Conservation (phyloP, 2,329 filamentous ascomycete species). For the Diaporthe nobilis region DNA sequence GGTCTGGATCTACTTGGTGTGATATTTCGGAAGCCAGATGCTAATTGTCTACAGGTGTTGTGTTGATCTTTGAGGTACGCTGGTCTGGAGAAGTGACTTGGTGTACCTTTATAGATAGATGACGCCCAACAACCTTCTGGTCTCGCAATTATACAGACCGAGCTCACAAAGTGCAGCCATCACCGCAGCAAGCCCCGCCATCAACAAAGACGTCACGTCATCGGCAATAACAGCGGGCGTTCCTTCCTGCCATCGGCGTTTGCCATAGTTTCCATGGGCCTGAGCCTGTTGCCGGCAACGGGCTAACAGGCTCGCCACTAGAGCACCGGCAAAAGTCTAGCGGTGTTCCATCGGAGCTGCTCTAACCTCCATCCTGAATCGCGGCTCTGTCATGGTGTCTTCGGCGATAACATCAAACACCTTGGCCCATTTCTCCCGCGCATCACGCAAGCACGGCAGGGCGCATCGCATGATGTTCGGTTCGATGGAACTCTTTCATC, state of each 20-base stretch:
- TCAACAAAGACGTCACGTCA: constrained; percentile 23
- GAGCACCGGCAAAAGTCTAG: constrained; percentile 11
- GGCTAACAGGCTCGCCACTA: constrained; percentile 19
- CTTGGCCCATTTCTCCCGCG: not conserved
- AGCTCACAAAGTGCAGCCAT: constrained; percentile 5
- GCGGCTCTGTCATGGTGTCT: not conserved
- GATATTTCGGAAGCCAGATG: not conserved
- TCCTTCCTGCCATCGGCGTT: constrained; percentile 19
- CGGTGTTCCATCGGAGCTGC: constrained; percentile 1
- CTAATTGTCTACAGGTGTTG: not conserved
- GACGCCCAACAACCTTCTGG: not conserved
- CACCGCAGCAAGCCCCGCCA: constrained; percentile 19
- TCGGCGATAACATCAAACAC: constrained; percentile 13
- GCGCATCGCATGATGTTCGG: not conserved
- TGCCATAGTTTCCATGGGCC: not conserved
- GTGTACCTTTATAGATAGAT: constrained; percentile 1
- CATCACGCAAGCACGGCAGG: not conserved
- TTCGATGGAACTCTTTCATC: not conserved
- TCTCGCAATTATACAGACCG: constrained; percentile 1
- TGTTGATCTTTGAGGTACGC: not conserved
- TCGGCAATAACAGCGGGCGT: constrained; percentile 22
- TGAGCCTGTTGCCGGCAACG: constrained; percentile 15
- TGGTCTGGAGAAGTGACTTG: not conserved
- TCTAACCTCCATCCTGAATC: constrained; percentile 15
- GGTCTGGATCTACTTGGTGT: not conserved